A percentile compares a stretch with the other conserved stretches of the same genome.
Evolutionary conservation across 2,329 filamentous ascomycete species (phyloP).

Genomic region (Diaporthe citrichinensis): DNA sequence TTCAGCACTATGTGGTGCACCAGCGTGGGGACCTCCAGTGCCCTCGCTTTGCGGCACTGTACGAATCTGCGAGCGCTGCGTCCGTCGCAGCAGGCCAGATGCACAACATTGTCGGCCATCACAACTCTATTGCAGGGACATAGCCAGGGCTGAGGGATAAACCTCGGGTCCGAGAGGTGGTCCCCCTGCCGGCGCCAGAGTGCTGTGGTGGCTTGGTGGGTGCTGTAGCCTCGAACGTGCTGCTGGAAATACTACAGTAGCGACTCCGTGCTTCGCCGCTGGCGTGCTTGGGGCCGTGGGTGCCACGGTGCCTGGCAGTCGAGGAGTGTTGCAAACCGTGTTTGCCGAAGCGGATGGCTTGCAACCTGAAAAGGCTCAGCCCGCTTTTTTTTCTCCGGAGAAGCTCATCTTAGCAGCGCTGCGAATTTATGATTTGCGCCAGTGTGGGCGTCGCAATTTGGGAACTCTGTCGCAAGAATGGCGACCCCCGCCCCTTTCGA

Average conservation of each 20-base stretch:
- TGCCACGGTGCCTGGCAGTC: conserved; percentile 31
- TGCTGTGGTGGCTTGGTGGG: not conserved
- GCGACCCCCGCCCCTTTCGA: conserved; percentile 38
- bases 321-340: conserved; percentile 44
- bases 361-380: conserved; percentile 35
- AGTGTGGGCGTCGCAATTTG: conserved; percentile 38
- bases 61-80: not conserved
- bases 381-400: conserved; percentile 34
- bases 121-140: conserved; percentile 26
- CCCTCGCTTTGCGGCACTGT: conserved; percentile 22
- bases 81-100: conserved; percentile 29
- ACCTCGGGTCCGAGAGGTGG: conserved; percentile 18
- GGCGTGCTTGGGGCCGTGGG: conserved; percentile 17
- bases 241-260: conserved; percentile 16
- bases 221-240: conserved; percentile 10
- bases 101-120: conserved; percentile 37
- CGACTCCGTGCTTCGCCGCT: not conserved
- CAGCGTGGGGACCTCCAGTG: conserved; percentile 15
- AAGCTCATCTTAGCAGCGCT: conserved; percentile 37
- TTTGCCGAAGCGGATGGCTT: conserved; percentile 45
- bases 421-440: conserved; percentile 36
- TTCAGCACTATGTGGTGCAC: conserved; percentile 17
- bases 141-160: conserved; percentile 26
- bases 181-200: not conserved
- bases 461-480: conserved; percentile 38